Evolutionary conservation across 2,329 filamentous ascomycete genomes (phyloP).

Genomic region (Gaeumannomyces tritici): DNA sequence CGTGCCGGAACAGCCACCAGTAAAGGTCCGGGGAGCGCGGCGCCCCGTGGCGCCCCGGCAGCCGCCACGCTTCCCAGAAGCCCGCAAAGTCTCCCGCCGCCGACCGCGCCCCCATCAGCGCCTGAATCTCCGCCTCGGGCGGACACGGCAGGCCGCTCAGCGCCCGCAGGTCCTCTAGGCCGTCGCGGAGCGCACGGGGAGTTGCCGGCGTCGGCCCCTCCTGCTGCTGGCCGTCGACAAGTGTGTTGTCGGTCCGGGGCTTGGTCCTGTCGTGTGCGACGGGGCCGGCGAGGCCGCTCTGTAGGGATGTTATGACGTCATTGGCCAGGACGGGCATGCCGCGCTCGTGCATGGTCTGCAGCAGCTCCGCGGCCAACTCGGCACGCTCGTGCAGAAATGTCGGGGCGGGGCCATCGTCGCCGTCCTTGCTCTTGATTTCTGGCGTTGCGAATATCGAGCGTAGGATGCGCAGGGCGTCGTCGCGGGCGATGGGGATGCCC

Average conservation of each 20-base stretch:
- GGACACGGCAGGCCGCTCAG: conserved; percentile 27
- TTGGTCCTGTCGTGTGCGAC: neutral
- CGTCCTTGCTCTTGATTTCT: neutral
- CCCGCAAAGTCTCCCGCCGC: conserved; percentile 37
- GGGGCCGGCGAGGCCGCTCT: conserved; percentile 25
- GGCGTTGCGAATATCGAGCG: conserved; percentile 22
- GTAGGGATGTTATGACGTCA: conserved; percentile 40
- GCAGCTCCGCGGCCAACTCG: conserved; percentile 29
- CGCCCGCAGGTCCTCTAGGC: conserved; percentile 31
- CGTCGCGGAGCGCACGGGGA: conserved; percentile 22
- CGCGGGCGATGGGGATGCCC: conserved; percentile 24
- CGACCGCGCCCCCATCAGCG: conserved; percentile 37
- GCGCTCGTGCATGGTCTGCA: conserved; percentile 34
- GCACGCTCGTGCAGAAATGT: conserved; percentile 19
- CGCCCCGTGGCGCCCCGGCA: conserved; percentile 37
- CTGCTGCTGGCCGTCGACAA: conserved; percentile 20
- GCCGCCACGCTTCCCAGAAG: conserved; percentile 53
- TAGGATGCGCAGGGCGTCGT: conserved; percentile 27
- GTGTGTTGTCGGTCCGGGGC: conserved; percentile 13
- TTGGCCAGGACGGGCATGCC: conserved; percentile 30
- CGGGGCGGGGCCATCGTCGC: conserved; percentile 13
- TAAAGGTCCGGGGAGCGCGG: conserved; percentile 46
- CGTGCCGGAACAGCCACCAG: conserved; percentile 36
- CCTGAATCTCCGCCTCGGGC: conserved; percentile 23
- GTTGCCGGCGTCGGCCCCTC: conserved; percentile 2